Evolutionary conservation across 179 eudicot species (phyloP).

Genomic region (Spergularia azorica): DNA sequence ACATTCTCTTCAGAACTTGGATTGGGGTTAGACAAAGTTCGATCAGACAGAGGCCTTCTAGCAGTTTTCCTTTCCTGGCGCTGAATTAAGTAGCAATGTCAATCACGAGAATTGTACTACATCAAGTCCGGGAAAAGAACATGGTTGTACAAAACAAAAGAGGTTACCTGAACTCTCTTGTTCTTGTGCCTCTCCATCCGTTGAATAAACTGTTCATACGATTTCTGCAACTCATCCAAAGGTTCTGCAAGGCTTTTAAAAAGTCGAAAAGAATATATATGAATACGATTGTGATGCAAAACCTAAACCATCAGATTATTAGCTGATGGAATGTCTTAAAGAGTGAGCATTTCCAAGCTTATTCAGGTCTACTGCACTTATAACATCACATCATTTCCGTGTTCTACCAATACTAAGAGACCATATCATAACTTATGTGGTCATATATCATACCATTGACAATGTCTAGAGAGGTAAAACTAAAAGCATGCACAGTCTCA

Average conservation of each 20-base stretch:
- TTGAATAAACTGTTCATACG: slow-evolving; percentile 76
- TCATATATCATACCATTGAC: not conserved
- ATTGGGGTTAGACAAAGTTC: slow-evolving; percentile 20
- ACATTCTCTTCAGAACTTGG: slow-evolving; percentile 27
- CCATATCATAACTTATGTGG: not conserved
- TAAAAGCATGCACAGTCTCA: not conserved
- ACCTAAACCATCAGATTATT: not conserved
- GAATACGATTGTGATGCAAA: not conserved
- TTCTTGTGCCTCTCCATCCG: slow-evolving; percentile 63
- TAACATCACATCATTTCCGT: not conserved
- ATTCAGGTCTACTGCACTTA: not conserved
- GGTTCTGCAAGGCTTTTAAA: slow-evolving; percentile 91
- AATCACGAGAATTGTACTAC: not conserved
- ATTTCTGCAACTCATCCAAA: slow-evolving; percentile 69
- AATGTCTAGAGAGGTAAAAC: no score
- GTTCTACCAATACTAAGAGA: not conserved
- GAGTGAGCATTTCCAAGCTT: not conserved
- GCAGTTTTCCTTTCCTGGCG: slow-evolving; percentile 42
- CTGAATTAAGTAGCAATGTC: slow-evolving; percentile 35
- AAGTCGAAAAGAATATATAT: slow-evolving; percentile 11
- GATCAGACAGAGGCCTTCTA: slow-evolving; percentile 38
- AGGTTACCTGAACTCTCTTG: slow-evolving; percentile 59
- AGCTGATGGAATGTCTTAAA: not conserved
- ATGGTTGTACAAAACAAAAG: slow-evolving; percentile 12
- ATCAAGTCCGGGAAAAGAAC: not conserved